phyloP scores from a whole-genome alignment of 768 basidiomycete genomes.

The Tulasnella sp. region DNA sequence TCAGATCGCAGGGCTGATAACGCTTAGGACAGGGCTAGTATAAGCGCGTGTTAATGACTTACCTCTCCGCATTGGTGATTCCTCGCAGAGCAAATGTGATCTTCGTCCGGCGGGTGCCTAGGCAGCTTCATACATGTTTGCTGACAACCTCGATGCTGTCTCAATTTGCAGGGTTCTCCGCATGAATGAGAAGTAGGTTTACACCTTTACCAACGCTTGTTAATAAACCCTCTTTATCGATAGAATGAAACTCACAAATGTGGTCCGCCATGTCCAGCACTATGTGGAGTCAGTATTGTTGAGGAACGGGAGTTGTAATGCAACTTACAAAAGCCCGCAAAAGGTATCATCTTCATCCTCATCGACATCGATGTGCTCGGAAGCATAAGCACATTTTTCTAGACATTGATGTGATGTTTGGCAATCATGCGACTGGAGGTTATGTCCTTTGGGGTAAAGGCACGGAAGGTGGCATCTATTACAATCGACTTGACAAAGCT shows the following conservation, averaged over 20 bases:
- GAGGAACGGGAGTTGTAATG: neutral
- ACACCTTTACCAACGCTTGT: constrained; percentile 33
- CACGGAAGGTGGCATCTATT: constrained; percentile 38
- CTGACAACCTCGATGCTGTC: constrained; percentile 39
- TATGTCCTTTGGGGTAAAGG: constrained; percentile 35
- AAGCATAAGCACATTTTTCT: constrained; percentile 33
- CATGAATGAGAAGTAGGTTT: constrained; percentile 40
- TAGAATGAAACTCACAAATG: constrained; percentile 35
- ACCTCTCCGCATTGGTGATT: constrained; percentile 45
- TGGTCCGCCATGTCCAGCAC: constrained; percentile 45
- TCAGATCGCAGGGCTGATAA: constrained; percentile 35
- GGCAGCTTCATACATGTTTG: constrained; percentile 39
- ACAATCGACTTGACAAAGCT: constrained; percentile 41
- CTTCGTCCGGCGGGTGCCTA: constrained; percentile 35
- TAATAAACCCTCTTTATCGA: too few relatives aligned
- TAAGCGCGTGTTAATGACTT: neutral
- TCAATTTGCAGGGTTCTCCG: constrained; percentile 37
- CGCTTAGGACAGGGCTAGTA: neutral
- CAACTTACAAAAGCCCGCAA: constrained; percentile 39
- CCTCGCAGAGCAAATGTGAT: constrained; percentile 41
- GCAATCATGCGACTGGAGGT: constrained; percentile 35
- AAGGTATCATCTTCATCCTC: constrained; percentile 7
- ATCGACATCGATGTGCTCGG: constrained; percentile 22
- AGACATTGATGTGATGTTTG: constrained; percentile 37
- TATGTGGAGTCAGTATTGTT: constrained; percentile 21